phyloP scores from a whole-genome alignment of 192 early-diverging fungal genomes.

The Coemansia biformis region DNA sequence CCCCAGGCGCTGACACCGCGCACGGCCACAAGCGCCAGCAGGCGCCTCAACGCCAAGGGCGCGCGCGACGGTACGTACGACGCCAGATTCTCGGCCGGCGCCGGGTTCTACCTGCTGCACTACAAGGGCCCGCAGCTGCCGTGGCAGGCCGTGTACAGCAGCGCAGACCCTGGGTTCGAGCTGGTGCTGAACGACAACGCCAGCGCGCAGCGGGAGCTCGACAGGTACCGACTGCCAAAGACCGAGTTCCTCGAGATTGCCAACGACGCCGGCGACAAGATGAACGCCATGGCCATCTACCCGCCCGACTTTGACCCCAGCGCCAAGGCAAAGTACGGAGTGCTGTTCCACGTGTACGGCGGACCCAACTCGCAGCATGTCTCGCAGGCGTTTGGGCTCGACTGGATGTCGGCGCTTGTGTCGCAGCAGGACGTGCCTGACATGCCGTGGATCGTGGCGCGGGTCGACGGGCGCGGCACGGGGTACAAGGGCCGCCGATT shows the following conservation, averaged over 20 bases:
- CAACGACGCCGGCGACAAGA: constrained; percentile 48
- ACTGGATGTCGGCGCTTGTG: constrained; percentile 66
- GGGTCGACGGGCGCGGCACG: constrained; percentile 87
- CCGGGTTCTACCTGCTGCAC: constrained; percentile 66
- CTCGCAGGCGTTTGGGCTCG: constrained; percentile 58
- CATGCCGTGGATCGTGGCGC: constrained; percentile 63
- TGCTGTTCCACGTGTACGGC: constrained; percentile 83
- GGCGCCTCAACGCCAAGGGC: constrained; percentile 12
- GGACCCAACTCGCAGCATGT: constrained; percentile 87
- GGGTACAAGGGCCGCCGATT: constrained; percentile 80
- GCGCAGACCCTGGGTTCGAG: constrained; percentile 51
- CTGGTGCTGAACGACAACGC: constrained; percentile 57
- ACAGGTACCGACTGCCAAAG: constrained; percentile 57
- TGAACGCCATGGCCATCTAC: constrained; percentile 76
- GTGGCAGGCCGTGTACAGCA: constrained; percentile 62
- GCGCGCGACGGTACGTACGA: constrained; percentile 53
- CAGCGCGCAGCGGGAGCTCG: constrained; percentile 43
- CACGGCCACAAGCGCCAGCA: constrained; percentile 13
- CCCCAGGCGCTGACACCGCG: constrained; percentile 36
- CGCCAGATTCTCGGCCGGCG: constrained; percentile 67
- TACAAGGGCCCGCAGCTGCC: constrained; percentile 84
- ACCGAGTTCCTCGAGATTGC: constrained; percentile 46
- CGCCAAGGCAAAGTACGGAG: constrained; percentile 69
- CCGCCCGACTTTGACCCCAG: constrained; percentile 72
- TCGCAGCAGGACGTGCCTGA: constrained; percentile 51